Evolutionary conservation across 2,329 filamentous ascomycete species (phyloP).

Genomic region (Samsoniella hepiali): DNA sequence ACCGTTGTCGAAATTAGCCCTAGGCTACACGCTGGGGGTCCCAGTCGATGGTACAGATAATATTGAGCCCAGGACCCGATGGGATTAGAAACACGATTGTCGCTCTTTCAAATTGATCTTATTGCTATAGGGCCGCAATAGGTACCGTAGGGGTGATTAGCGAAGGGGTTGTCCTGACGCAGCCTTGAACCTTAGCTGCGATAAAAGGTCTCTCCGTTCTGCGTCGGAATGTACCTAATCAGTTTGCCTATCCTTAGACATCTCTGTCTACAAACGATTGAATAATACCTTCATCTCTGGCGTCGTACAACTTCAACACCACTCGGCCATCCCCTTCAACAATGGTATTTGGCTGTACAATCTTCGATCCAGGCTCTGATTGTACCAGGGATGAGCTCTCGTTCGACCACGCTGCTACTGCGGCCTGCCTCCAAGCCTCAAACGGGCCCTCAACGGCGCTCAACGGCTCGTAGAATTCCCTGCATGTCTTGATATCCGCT

Average conservation of each 20-base stretch:
- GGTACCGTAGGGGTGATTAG: too few relatives aligned
- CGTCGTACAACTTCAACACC: not conserved
- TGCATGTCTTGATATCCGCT: conserved; percentile 45
- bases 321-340: not conserved
- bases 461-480: not conserved
- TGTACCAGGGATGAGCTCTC: not conserved
- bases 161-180: too few relatives aligned
- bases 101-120: too few relatives aligned
- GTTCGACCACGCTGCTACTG: not conserved
- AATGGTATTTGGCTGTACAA: not conserved
- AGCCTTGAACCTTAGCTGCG: too few relatives aligned
- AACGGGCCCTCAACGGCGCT: not conserved
- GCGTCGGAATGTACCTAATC: too few relatives aligned
- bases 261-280: not conserved
- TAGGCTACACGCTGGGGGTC: too few relatives aligned
- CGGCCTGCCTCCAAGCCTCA: not conserved
- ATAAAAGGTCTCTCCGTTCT: too few relatives aligned
- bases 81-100: too few relatives aligned
- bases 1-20: too few relatives aligned
- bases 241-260: not conserved
- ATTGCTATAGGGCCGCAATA: too few relatives aligned
- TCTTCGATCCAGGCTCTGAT: not conserved
- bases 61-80: too few relatives aligned
- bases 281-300: not conserved
- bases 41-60: too few relatives aligned